Conservation (phyloP, 371 early-diverging fungal species). For the Rhizopus microsporus region DNA sequence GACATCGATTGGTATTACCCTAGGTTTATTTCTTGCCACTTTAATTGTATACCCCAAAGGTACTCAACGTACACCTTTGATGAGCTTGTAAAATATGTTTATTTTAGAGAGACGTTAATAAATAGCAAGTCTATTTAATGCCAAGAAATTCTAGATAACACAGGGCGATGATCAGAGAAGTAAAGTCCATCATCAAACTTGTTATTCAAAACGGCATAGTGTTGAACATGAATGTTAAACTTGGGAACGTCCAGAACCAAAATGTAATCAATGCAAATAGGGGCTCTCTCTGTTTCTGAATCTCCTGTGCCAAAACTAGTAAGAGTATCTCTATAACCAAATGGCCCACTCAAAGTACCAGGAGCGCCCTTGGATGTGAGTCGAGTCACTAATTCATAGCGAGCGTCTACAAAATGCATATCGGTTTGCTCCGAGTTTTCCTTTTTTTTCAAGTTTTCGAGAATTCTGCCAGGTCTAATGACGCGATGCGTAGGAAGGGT, state of each 20-base stretch:
- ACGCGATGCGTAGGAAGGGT: slow-evolving; percentile 49
- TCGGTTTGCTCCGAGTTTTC: slow-evolving; percentile 13
- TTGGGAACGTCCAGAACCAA: slow-evolving; percentile 26
- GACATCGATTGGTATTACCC: slow-evolving; percentile 48
- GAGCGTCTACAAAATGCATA: slow-evolving; percentile 31
- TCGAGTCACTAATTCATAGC: slow-evolving; percentile 35
- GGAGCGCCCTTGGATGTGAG: slow-evolving; percentile 20
- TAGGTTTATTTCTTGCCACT: slow-evolving; percentile 61
- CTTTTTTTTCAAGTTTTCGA: slow-evolving; percentile 22
- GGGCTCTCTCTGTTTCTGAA: slow-evolving; percentile 40
- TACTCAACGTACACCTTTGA: slow-evolving; percentile 55
- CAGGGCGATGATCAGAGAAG: slow-evolving; percentile 57
- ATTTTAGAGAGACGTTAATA: not conserved
- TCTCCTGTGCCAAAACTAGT: slow-evolving; percentile 43
- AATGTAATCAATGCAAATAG: slow-evolving; percentile 46
- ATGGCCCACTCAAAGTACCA: slow-evolving; percentile 40
- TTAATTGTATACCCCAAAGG: slow-evolving; percentile 62
- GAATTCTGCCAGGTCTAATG: slow-evolving; percentile 33
- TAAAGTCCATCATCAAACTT: slow-evolving; percentile 16
- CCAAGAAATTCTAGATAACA: slow-evolving; percentile 43
- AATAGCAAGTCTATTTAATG: slow-evolving; percentile 4
- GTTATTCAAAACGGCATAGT: slow-evolving; percentile 28
- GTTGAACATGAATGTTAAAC: not conserved
- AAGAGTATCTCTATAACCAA: slow-evolving; percentile 41
- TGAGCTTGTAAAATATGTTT: slow-evolving; percentile 49